Evolutionary conservation across 2,329 filamentous ascomycete species (phyloP), one percentile per base, ranked within the genome.

Genomic region (Exophiala calicioides): DNA sequence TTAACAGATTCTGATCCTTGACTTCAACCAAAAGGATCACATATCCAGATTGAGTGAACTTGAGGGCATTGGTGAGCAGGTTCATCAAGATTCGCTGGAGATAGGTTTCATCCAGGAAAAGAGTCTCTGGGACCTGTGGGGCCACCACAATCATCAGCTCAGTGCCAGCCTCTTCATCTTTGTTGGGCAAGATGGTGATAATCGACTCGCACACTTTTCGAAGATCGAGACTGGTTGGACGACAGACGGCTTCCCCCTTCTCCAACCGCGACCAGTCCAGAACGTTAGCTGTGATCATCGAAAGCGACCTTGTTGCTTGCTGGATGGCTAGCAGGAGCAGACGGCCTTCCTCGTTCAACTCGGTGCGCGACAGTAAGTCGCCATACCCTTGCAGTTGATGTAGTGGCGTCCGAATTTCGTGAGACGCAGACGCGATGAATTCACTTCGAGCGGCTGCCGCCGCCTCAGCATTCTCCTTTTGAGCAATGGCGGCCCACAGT

Each of bases 11-110:
- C 21, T 76, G 73, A 3, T 65, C 61, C 42, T 70, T 75, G 23
- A 82, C 68, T 5, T 71, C 74, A 3, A 78, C 79, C 35, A 67
- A 65, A 7, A 87, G 68, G 1, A 68, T 74, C 42, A 88, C 83
- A 13, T 68, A 72, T 4, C 84, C 84, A 47, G 74, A 72, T 46
- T 85, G 29, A 38, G 63, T 65, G 39, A 65, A 65, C 32, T 65
- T 65, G 15, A 62, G 43, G 12, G 64, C 58, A 48, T 67, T 67
- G 6, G 64, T 66, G 2, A 67, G 52, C 3, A 67, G 52, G 41
- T 67, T 67, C 63, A 67, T 65, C n/a, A 66, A 31, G 15, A 67
- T 65, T 58, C 84, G 84, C 12, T 65, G 59, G 7, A 67, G 56
- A 40, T 64, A 66, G 8, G 62, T 64, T 44, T 67, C 64, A 34